Evolutionary conservation across 805 yeast species (phyloP).

Genomic region (Candida fluviatilis): DNA sequence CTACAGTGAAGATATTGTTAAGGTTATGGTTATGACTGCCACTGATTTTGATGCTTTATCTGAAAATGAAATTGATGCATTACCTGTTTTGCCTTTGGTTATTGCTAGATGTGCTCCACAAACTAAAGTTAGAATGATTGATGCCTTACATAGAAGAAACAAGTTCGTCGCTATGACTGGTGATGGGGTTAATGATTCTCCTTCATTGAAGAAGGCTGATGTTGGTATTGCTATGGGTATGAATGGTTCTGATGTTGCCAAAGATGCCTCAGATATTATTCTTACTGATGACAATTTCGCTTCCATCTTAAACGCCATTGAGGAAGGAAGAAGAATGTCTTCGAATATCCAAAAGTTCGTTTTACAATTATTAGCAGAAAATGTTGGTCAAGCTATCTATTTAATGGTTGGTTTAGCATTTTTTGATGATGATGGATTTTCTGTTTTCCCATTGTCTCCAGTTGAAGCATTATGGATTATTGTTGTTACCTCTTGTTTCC

Average conservation of each 20-base stretch:
- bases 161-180: conserved; percentile 83
- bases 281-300: conserved; percentile 93
- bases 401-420: conserved; percentile 73
- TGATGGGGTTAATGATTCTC: conserved; percentile 96
- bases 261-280: conserved; percentile 96
- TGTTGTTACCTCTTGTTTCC: conserved; percentile 34
- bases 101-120: conserved; percentile 83
- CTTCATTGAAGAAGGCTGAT: conserved; percentile 89
- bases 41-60: conserved; percentile 59
- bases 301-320: conserved; percentile 78
- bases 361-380: conserved; percentile 29
- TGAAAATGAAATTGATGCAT: conserved; percentile 56
- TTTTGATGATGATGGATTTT: conserved; percentile 54
- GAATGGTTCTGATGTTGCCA: conserved; percentile 95
- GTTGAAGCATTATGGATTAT: conserved; percentile 34
- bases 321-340: conserved; percentile 30
- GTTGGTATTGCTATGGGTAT: conserved; percentile 91
- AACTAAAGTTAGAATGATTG: conserved; percentile 78
- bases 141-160: conserved; percentile 50
- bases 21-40: conserved; percentile 74
- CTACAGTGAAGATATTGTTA: conserved; percentile 52
- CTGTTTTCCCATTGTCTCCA: conserved; percentile 74
- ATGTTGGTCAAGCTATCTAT: conserved; percentile 53
- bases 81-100: conserved; percentile 68
- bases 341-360: conserved; percentile 32